phyloP scores from a whole-genome alignment of 306 rosid species.

The Parietaria judaica region DNA sequence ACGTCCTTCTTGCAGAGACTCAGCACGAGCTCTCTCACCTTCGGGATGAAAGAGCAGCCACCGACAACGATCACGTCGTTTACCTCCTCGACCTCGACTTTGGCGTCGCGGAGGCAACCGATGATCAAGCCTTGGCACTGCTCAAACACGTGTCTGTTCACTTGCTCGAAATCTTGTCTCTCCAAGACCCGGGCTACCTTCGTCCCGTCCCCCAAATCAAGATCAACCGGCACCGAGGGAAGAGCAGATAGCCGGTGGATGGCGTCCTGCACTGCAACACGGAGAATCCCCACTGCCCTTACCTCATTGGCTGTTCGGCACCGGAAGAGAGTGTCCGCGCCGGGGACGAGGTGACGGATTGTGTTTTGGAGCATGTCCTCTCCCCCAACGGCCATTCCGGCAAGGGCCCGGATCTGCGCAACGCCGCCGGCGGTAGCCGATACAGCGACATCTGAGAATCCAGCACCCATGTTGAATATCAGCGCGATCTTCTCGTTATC shows the following conservation, averaged over 20 bases:
- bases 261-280: slow-evolving; percentile 69
- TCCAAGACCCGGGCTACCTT: slow-evolving; percentile 46
- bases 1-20: slow-evolving; percentile 30
- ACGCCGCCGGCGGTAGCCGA: slow-evolving; percentile 73
- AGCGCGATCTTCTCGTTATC: slow-evolving; percentile 68
- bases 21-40: slow-evolving; percentile 41
- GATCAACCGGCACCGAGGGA: slow-evolving; percentile 40
- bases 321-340: slow-evolving; percentile 37
- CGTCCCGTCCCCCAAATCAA: slow-evolving; percentile 51
- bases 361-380: slow-evolving; percentile 90
- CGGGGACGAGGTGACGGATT: slow-evolving; percentile 59
- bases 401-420: slow-evolving; percentile 71
- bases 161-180: slow-evolving; percentile 63
- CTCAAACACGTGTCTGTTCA: slow-evolving; percentile 52
- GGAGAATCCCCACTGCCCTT: slow-evolving; percentile 47
- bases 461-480: slow-evolving; percentile 88
- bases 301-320: slow-evolving; percentile 45
- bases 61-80: slow-evolving; percentile 61
- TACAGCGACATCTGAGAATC: slow-evolving; percentile 78
- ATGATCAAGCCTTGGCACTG: slow-evolving; percentile 53
- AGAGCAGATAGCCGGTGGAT: slow-evolving; percentile 65
- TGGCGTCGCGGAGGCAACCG: slow-evolving; percentile 68
- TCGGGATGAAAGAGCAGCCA: slow-evolving; percentile 80
- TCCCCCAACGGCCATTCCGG: slow-evolving; percentile 81
- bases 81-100: slow-evolving; percentile 45